A percentile compares a stretch with the other conserved stretches of the same genome.
Evolutionary conservation across 805 yeast genomes (phyloP).

Genomic region (Maudiozyma barnettii): DNA sequence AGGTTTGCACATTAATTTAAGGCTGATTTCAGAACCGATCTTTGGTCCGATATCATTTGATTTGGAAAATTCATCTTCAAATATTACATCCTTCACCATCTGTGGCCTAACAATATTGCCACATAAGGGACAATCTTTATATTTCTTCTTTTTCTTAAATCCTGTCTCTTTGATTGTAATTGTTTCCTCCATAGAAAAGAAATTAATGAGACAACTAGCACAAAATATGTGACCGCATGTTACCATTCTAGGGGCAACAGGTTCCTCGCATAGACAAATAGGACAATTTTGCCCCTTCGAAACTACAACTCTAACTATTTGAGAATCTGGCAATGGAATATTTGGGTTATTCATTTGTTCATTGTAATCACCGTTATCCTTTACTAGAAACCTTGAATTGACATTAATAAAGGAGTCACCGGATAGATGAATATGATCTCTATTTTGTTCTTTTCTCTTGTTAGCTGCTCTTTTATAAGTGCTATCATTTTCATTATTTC

Average conservation of each 20-base stretch:
- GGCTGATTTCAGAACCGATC: conserved; percentile 42
- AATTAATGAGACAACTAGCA: conserved; percentile 65
- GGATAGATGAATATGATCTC: conserved; percentile 38
- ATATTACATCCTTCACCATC: conserved; percentile 58
- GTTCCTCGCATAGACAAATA: conserved; percentile 75
- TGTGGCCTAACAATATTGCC: conserved; percentile 44
- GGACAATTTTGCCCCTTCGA: conserved; percentile 80
- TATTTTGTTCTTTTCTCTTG: conserved; percentile 18
- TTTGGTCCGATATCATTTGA: conserved; percentile 33
- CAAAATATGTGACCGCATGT: conserved; percentile 92
- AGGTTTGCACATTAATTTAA: conserved; percentile 58
- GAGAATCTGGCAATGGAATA: conserved; percentile 49
- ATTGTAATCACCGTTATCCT: conserved; percentile 44
- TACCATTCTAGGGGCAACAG: conserved; percentile 90
- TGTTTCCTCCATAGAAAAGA: conserved; percentile 43
- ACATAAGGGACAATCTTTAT: conserved; percentile 77
- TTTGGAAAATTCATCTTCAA: conserved; percentile 37
- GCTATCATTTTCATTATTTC: conserved; percentile 5
- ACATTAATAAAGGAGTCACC: conserved; percentile 74
- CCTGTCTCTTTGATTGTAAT: conserved; percentile 27
- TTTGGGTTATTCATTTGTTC: conserved; percentile 67
- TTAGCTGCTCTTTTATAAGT: conserved; percentile 16
- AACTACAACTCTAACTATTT: conserved; percentile 63
- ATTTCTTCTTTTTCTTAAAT: conserved; percentile 34
- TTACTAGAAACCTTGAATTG: conserved; percentile 75